These are phyloP conservation scores for Alternaria incomplexa DNA, from an alignment of 2,329 filamentous ascomycete genomes.

Conservation along the genomic window DNA sequence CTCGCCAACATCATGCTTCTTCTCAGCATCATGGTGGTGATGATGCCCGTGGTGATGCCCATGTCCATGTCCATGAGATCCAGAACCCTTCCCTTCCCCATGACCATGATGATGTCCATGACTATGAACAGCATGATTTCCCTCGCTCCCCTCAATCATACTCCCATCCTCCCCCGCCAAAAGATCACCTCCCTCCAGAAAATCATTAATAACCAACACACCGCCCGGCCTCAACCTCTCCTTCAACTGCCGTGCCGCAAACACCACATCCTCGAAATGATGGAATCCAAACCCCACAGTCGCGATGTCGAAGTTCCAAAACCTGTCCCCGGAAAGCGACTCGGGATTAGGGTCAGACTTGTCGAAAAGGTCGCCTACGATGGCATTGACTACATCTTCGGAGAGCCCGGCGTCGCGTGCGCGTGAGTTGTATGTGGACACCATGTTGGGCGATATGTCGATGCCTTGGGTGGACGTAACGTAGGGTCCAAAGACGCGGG, in stretches of 20 bases:
- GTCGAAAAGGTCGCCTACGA: conserved; percentile 47
- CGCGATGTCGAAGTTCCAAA: conserved; percentile 51
- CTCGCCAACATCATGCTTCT: conserved; percentile 12
- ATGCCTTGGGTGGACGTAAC: conserved; percentile 70
- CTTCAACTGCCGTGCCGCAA: conserved; percentile 65
- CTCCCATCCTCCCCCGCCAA: conserved; percentile 35
- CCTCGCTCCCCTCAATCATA: conserved; percentile 28
- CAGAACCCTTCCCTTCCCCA: conserved; percentile 5
- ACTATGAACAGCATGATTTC: conserved; percentile 31
- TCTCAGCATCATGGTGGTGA: conserved; percentile 6
- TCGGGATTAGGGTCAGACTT: conserved; percentile 28
- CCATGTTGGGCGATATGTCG: conserved; percentile 75
- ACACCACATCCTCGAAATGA: conserved; percentile 63
- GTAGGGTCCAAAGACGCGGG: conserved; percentile 65
- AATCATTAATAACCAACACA: conserved; percentile 71
- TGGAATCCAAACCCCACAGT: conserved; percentile 55
- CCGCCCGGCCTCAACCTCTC: conserved; percentile 70
- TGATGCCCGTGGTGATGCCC: conserved; percentile 12
- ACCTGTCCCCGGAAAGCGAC: conserved; percentile 35
- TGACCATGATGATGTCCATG: conserved; percentile 32
- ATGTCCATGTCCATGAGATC: conserved; percentile 9
- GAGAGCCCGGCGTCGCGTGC: conserved; percentile 46
- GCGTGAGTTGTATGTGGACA: conserved; percentile 68
- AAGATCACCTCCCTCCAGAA: conserved; percentile 61
- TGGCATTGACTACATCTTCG: conserved; percentile 26